Evolutionary conservation across 1,284 basidiomycete genomes (phyloP), one percentile per base, ranked within the genome.

Genomic region (Lentinus polychrous): DNA sequence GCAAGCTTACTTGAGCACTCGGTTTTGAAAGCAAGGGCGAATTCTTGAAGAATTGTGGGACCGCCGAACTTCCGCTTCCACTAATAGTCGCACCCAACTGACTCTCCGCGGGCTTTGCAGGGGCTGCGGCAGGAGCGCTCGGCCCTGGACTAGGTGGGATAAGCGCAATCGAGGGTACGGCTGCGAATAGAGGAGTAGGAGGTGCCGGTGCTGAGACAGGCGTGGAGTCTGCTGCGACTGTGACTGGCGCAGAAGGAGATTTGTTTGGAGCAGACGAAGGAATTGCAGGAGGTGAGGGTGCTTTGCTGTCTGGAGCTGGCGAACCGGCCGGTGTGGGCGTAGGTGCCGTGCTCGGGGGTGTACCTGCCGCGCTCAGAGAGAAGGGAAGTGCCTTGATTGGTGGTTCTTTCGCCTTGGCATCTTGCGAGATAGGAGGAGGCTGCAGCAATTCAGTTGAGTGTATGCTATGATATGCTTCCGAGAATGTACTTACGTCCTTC

Each of bases 351-450:
- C 20, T 40, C 7, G 36, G 33, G 0, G 48, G 49, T 11, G 57
- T 48, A 33, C 58, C 49, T 17, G 73, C 50, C 52, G 71, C 73
- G 8, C 65, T 66, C 45, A 87, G 68, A 0, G 83, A 83, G 61
- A 86, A 87, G 8, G 84, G 84, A 48, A 87, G 67, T 2, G 76
- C 68, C 22, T 68, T 42, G 45, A 85, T 78, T 0, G 84, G 83
- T 14, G 81, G 78, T 53, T 86, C 86, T 56, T 79, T 82, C 14
- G 75, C 76, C n/a, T 64, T 49, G 1, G 55, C 18, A 43, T 65
- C 60, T 50, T 68, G 57, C 50, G 56, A 34, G 49, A 61, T 27
- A 50, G 57, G 57, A 41, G 57, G 48, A 23, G 58, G 54, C 55
- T 60, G 52, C 47, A 42, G 34, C 27, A 27, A 34, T 15, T 57